Base-by-base conservation (phyloP, 2,329 filamentous ascomycete genomes). In the Botryotinia calthae region DNA sequence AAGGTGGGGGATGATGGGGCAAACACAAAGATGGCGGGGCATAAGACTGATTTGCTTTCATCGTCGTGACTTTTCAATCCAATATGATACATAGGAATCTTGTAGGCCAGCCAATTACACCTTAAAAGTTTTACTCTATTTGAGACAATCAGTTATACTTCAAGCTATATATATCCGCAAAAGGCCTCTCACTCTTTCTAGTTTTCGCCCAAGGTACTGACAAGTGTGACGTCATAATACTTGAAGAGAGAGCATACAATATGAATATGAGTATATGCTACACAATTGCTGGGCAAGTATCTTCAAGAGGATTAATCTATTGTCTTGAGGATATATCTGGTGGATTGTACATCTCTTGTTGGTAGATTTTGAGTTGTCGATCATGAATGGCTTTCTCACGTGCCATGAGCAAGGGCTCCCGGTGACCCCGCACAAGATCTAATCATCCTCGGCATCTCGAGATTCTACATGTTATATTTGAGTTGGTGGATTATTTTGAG, bases 351-450 rank as follows among this genome's bases (percentile, higher is more conserved):
- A 40, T n/a, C 34, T n/a, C 16, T 40, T 61, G 1, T 40, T 40
- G 6, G 22, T 16, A 62, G 6, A 62, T 7, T 37, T 40, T n/a
- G 61, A 63, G 42, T 31, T 44, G n/a, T 31, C 25, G 8, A 54
- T 28, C 25, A 37, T 40, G 16, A 54, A 40, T 31, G 14, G 18
- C 64, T 54, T 65, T 51, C 20, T 54, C 46, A 54, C 46, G 12
- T 66, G 31, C 14, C 22, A 40, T 12, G 14, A 51, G 31, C 31
- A 66, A 34, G 28, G 31, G 44, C 44, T 51, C 28, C 44, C 42
- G 63, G 63, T 66, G 63, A 51, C 63, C 63, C 63, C 63, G 14
- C 63, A 51, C 48, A 51, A 51, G 25, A 18, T 37, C 37, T n/a
- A 10, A 20, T 51, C 16, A 66, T 51, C 63, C 63, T 66, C 63